phyloP scores from a whole-genome alignment of 2,329 filamentous ascomycete species.

The Alternaria metachromatica region DNA sequence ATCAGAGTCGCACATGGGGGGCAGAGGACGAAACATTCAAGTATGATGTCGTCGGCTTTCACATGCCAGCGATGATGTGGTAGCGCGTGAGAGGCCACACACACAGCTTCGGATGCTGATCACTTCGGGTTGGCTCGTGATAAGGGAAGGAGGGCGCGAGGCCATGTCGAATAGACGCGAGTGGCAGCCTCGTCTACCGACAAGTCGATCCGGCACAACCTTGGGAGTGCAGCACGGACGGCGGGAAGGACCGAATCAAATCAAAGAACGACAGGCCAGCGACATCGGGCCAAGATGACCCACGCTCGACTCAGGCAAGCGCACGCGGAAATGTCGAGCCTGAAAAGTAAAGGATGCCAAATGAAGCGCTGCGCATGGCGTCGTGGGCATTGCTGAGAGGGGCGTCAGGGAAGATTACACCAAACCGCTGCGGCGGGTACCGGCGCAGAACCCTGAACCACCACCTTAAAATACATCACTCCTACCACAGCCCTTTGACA shows the following conservation, averaged over 20 bases:
- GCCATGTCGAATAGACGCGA: slow-evolving; percentile 26
- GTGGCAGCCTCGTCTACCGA: slow-evolving; percentile 38
- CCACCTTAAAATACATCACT: neutral
- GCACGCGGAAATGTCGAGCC: slow-evolving; percentile 21
- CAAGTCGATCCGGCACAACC: slow-evolving; percentile 18
- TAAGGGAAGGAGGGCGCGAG: slow-evolving; percentile 24
- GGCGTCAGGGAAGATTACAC: neutral
- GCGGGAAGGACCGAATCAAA: slow-evolving; percentile 43
- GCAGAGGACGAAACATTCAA: slow-evolving; percentile 14
- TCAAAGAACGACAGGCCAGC: slow-evolving; percentile 28
- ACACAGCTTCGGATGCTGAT: slow-evolving; percentile 18
- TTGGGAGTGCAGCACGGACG: slow-evolving; percentile 26
- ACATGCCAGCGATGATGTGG: slow-evolving; percentile 29
- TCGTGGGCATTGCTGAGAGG: slow-evolving; percentile 18
- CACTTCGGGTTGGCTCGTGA: slow-evolving; percentile 37
- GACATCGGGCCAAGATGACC: slow-evolving; percentile 36
- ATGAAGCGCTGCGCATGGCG: slow-evolving; percentile 26
- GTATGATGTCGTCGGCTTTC: slow-evolving; percentile 35
- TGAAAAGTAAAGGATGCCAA: slow-evolving; percentile 13
- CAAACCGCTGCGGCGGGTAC: neutral
- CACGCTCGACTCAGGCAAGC: slow-evolving; percentile 22
- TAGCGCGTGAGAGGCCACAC: slow-evolving; percentile 8
- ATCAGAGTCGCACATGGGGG: slow-evolving; percentile 13
- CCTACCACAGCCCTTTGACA: neutral
- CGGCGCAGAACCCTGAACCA: neutral